Percentiles rank a stretch among this genome's conserved stretches.
phyloP scores from a whole-genome alignment of 2,329 filamentous ascomycete species.

The Aspergillus sp. region DNA sequence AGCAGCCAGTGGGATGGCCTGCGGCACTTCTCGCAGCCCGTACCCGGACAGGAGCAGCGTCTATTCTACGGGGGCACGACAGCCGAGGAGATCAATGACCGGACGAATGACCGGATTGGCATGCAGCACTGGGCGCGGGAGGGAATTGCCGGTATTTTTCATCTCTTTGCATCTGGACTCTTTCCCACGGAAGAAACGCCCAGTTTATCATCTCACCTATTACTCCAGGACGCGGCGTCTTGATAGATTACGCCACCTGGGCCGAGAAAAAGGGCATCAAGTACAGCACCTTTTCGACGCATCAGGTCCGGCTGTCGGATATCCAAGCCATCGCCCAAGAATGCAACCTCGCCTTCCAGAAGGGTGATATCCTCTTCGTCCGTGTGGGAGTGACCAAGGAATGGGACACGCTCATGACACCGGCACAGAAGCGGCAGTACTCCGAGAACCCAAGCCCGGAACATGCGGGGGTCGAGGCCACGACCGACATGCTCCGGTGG shows the following conservation, averaged over 20 bases:
- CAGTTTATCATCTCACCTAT: constrained; percentile 2
- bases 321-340: constrained; percentile 41
- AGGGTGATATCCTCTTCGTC: constrained; percentile 54
- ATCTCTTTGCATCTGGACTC: neutral
- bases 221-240: constrained; percentile 46
- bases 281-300: constrained; percentile 41
- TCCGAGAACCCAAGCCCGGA: constrained; percentile 38
- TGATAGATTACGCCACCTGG: constrained; percentile 51
- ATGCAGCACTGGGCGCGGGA: constrained; percentile 49
- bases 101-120: constrained; percentile 44
- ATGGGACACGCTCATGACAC: constrained; percentile 40
- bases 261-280: constrained; percentile 39
- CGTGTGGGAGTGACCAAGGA: constrained; percentile 42
- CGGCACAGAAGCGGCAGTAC: constrained; percentile 28
- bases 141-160: constrained; percentile 41
- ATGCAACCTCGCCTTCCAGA: constrained; percentile 44
- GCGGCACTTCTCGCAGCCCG: constrained; percentile 48
- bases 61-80: constrained; percentile 52
- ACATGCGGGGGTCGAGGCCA: constrained; percentile 50
- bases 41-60: constrained; percentile 34
- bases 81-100: constrained; percentile 45
- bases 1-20: constrained; percentile 54
- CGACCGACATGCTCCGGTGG: constrained; percentile 53
- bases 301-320: constrained; percentile 36
- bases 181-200: neutral